A percentile compares a stretch with the other conserved stretches of the same genome.
These are phyloP conservation scores for Maudiozyma bulderi DNA, from an alignment of 805 yeast species.

Conservation along the genomic window DNA sequence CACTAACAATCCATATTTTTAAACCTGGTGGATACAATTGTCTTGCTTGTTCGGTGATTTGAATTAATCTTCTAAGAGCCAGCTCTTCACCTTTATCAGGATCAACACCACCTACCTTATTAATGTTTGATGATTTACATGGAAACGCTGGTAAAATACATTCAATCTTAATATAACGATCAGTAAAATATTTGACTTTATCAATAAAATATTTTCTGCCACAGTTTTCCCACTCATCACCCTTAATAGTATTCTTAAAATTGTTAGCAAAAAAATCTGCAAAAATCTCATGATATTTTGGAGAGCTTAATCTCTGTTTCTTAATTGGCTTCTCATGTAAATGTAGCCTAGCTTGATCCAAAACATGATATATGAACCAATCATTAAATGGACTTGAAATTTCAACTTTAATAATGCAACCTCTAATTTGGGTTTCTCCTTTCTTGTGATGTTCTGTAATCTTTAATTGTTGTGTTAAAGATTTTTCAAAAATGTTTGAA, in stretches of 20 bases:
- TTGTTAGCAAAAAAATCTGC: conserved; percentile 37
- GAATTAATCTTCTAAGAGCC: conserved; percentile 33
- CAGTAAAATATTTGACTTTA: conserved; percentile 39
- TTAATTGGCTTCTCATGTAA: conserved; percentile 8
- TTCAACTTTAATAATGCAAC: conserved; percentile 30
- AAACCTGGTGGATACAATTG: conserved; percentile 47
- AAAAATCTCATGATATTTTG: conserved; percentile 22
- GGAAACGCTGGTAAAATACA: conserved; percentile 58
- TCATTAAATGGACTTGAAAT: conserved; percentile 25
- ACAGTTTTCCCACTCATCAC: conserved; percentile 41
- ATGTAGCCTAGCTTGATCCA: conserved; percentile 29
- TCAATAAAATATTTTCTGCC: conserved; percentile 37
- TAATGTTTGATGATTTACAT: conserved; percentile 48
- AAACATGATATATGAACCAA: conserved; percentile 32
- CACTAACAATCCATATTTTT: conserved; percentile 48
- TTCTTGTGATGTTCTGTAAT: conserved; percentile 27
- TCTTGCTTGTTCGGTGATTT: conserved; percentile 23
- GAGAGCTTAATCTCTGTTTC: too few relatives aligned
- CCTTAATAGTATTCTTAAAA: conserved; percentile 37
- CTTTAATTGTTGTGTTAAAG: conserved; percentile 17
- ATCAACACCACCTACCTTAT: conserved; percentile 38
- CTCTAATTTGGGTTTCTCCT: conserved; percentile 30
- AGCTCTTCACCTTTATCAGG: conserved; percentile 50
- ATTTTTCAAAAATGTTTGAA: conserved; percentile 15
- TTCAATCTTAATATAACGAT: conserved; percentile 39